phyloP scores from a whole-genome alignment of 2,329 filamentous ascomycete genomes.

The Huntiella abstrusa region DNA sequence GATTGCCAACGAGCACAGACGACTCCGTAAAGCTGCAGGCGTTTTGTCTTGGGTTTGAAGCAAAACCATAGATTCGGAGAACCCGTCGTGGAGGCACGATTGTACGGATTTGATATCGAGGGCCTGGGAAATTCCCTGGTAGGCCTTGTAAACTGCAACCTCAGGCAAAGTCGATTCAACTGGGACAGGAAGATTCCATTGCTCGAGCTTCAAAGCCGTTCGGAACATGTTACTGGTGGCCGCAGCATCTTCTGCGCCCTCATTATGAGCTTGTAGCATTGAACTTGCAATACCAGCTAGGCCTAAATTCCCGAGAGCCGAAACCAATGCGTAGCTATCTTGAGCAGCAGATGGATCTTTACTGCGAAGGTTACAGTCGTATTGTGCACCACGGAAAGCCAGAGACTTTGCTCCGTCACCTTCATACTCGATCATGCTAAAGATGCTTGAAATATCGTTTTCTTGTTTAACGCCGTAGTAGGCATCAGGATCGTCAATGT shows the following conservation, averaged over 20 bases:
- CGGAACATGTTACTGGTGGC: conserved; percentile 56
- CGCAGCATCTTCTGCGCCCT: conserved; percentile 31
- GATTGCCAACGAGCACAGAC: conserved; percentile 46
- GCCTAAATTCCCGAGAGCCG: conserved; percentile 61
- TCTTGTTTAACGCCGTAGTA: conserved; percentile 81
- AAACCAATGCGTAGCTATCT: conserved; percentile 53
- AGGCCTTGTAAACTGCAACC: conserved; percentile 58
- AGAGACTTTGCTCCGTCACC: conserved; percentile 71
- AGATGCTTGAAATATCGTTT: conserved; percentile 55
- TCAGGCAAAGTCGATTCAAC: conserved; percentile 40
- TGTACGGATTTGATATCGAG: conserved; percentile 34
- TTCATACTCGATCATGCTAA: conserved; percentile 76
- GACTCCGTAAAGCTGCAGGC: conserved; percentile 32
- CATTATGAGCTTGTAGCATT: conserved; percentile 48
- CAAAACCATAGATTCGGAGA: conserved; percentile 39
- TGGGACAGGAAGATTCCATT: conserved; percentile 78
- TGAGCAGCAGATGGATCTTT: conserved; percentile 32
- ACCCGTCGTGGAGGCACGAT: conserved; percentile 41
- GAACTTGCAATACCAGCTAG: conserved; percentile 73
- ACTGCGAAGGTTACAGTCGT: conserved; percentile 63
- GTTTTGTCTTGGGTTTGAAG: conserved; percentile 31
- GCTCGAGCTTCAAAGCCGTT: conserved; percentile 64
- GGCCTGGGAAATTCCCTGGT: conserved; percentile 58
- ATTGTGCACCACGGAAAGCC: conserved; percentile 75
- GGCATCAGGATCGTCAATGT: conserved; percentile 85